phyloP scores from a whole-genome alignment of 148 eudicot genomes.

The Beta vulgaris region DNA sequence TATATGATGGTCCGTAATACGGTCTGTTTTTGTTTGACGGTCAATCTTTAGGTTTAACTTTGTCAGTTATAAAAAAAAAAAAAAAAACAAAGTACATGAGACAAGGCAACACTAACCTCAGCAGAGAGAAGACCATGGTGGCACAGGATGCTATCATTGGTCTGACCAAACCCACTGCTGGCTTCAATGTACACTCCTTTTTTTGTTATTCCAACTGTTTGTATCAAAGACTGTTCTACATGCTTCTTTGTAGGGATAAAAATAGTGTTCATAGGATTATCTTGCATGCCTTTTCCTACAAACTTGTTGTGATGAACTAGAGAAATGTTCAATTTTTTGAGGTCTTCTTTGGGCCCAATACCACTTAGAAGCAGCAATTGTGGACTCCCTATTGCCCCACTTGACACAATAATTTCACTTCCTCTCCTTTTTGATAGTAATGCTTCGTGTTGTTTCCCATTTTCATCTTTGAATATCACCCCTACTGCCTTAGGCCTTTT shows the following conservation, averaged over 20 bases:
- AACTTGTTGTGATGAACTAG: constrained; percentile 58
- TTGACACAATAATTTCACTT: constrained; percentile 69
- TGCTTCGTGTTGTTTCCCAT: constrained; percentile 60
- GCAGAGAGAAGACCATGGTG: constrained; percentile 83
- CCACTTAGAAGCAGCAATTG: constrained; percentile 86
- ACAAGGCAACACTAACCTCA: constrained; percentile 64
- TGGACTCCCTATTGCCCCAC: constrained; percentile 94
- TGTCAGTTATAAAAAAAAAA: neutral
- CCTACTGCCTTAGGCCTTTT: constrained; percentile 69
- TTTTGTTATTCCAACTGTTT: constrained; percentile 88
- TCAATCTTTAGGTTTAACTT: no score
- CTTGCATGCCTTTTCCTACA: constrained; percentile 83
- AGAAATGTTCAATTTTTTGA: constrained; percentile 56
- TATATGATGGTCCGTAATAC: no score
- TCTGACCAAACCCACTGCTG: constrained; percentile 86
- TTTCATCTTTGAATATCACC: constrained; percentile 79
- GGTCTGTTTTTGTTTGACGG: no score
- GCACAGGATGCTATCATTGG: constrained; percentile 56
- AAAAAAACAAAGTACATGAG: neutral
- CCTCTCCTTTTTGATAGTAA: constrained; percentile 40
- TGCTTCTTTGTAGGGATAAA: constrained; percentile 59
- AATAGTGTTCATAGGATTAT: constrained; percentile 76
- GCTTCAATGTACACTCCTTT: constrained; percentile 87
- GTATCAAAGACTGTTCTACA: constrained; percentile 68
- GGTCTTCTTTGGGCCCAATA: constrained; percentile 74